Base-by-base conservation (phyloP, 108 stramenopile genomes). In the Discostella stelligeroides region DNA sequence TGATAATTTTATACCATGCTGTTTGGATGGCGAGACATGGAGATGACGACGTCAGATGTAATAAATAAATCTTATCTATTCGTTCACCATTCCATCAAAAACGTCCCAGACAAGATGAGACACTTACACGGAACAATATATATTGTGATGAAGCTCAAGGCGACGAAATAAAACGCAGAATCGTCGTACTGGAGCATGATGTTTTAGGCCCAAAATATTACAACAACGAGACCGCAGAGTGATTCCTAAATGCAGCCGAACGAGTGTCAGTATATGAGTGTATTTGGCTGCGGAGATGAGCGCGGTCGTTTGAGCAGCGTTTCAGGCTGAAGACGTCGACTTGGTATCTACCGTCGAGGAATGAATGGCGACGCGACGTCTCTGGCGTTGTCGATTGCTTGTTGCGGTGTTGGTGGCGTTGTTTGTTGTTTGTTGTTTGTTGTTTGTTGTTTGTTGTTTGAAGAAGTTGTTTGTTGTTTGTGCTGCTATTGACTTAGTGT, bases 101-200 rank as follows among this genome's bases (percentile, higher is more conserved):
- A 3, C 6, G 34, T 34, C 34, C 3, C 34, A 34, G 34, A 34
- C 3, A 34, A 34, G 11, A 51, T 30, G 1, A 7, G 7, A 27
- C 1, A 89, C 90, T 87, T 86, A 87, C 89, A 92, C 47, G 96
- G 96, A 28, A 97, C 69, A 63, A 94, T 75, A 67, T 97, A 97
- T 63, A 97, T 76, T 60, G 76, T 88, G 65, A 97, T 76, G 57
- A 82, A 84, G 60, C 91, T 93, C 82, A 97, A 67, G 41, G 89
- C 87, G 67, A 97, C 92, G 80, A 95, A 97, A 60, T 95, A 94
- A 68, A 94, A 95, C 30, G 92, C 96, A 15, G 89, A 88, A 68
- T 97, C 92, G 73, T 97, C 96, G 82, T 97, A 97, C 62, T 97
- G 91, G 37, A 97, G 84, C 91, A 92, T 92, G 28, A 28, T 54